Base-by-base conservation (phyloP, 2,329 filamentous ascomycete genomes). In the Clathrospora elynae region DNA sequence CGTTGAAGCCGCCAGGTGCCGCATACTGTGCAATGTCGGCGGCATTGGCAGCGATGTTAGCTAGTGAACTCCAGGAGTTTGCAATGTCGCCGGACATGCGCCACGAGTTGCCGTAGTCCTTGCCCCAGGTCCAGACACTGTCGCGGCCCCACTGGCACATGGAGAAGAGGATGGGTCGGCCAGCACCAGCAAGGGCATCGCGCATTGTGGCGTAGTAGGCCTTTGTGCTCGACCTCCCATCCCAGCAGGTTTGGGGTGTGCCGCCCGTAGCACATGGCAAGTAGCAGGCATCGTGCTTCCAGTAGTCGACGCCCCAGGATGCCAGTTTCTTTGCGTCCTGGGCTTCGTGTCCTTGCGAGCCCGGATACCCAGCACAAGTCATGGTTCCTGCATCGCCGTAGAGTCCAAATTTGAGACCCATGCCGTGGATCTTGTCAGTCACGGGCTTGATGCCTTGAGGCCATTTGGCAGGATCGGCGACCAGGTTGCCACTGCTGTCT, bases 221-320 rank as follows among this genome's bases (percentile, higher is more conserved):
- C n/a, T n/a, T n/a, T n/a, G n/a, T n/a, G n/a, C n/a, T n/a, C n/a
- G n/a, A n/a, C n/a, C n/a, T n/a, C n/a, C n/a, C n/a, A 34, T 73
- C 68, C 48, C 71, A 76, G 3, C 73, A 73, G 23, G 76, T 57
- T 44, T 73, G 66, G 0, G 73, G 69, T 2, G 70, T 76, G 9
- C 78, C 76, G 12, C 72, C 74, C 41, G 78, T 73, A 6, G 78
- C 78, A n/a, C n/a, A n/a, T 46, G 75, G 68, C 49, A 80, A 80
- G 59, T 73, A 80, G 66, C 79, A 82, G 56, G 81, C 81, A 62
- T 81, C 78, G 52, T 81, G 81, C 57, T 80, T 60, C 13, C 60
- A 49, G 36, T 66, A 69, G 45, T 73, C 74, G 20, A 80, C 74
- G 1, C 74, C 78, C 75, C 77, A 79, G 11, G 62, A 64, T 1